Conservation (phyloP, 495 filamentous ascomycete genomes). For the Lindgomyces ingoldianus region DNA sequence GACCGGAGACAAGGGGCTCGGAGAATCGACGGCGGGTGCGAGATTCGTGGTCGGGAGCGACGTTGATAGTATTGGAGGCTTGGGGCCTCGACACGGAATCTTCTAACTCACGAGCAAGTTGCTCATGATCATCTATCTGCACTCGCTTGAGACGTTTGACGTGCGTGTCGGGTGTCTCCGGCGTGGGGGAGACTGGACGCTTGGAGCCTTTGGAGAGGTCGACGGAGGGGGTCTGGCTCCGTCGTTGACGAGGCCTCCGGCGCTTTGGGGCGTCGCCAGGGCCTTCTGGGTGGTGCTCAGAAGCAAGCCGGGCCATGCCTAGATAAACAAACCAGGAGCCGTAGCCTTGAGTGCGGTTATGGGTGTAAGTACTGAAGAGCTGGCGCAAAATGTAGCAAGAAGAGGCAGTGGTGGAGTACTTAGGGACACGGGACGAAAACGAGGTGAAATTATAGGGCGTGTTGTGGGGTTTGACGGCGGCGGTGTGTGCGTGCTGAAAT, state of each 20-base stretch:
- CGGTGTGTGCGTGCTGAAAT: background rate
- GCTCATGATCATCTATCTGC: conserved; percentile 24
- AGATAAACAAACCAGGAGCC: background rate
- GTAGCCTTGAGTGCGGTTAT: too few species aligned
- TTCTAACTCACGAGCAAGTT: conserved; percentile 28
- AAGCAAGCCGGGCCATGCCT: conserved; percentile 23
- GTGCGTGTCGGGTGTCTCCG: background rate
- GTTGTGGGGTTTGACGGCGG: background rate
- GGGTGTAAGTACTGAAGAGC: background rate
- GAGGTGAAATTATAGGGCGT: too few species aligned
- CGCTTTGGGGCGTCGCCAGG: conserved; percentile 25
- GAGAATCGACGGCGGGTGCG: conserved; percentile 19
- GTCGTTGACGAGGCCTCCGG: too few species aligned
- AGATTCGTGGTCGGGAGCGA: background rate
- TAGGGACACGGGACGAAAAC: too few species aligned
- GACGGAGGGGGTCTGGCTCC: conserved; percentile 2
- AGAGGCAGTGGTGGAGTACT: too few species aligned
- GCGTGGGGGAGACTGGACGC: conserved; percentile 15
- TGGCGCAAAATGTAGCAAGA: background rate
- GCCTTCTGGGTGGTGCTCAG: conserved; percentile 32
- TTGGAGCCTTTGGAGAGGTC: conserved; percentile 10
- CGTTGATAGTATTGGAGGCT: conserved; percentile 1
- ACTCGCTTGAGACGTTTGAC: conserved; percentile 19
- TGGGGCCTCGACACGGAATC: conserved; percentile 18
- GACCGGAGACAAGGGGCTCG: conserved; percentile 8